These are phyloP conservation scores for Pyricularia sp. DNA, from an alignment of 2,329 filamentous ascomycete species.

Conservation along the genomic window DNA sequence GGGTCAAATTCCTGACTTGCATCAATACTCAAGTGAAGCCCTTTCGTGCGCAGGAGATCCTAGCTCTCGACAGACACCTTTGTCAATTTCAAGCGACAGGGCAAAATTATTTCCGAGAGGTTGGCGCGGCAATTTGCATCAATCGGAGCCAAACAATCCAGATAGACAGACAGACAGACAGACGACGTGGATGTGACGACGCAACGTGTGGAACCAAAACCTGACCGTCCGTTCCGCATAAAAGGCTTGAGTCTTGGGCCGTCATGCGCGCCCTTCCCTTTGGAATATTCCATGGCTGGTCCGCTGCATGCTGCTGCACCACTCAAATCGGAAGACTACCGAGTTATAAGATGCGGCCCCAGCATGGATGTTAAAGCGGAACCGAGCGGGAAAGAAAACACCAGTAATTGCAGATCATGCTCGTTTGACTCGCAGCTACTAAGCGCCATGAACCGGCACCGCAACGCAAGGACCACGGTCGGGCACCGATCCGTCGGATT, in stretches of 20 bases:
- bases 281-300: neutral
- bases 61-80: neutral
- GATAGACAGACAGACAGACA: neutral
- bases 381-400: neutral
- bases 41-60: neutral
- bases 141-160: neutral
- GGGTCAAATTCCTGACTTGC: neutral
- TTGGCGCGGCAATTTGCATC: neutral
- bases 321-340: neutral
- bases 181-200: neutral
- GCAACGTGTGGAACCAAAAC: neutral
- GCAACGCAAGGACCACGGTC: neutral
- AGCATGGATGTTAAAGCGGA: neutral
- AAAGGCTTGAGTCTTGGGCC: neutral
- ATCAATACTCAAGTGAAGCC: neutral
- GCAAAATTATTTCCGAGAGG: neutral
- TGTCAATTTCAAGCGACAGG: neutral
- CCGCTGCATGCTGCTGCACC: neutral
- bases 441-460: neutral
- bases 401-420: neutral
- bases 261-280: neutral
- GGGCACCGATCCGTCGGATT: neutral
- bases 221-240: too few species aligned
- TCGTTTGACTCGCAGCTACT: neutral
- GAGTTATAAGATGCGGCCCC: neutral